These are phyloP conservation scores for Silene conica DNA, from an alignment of 148 eudicot genomes.

Conservation along the genomic window DNA sequence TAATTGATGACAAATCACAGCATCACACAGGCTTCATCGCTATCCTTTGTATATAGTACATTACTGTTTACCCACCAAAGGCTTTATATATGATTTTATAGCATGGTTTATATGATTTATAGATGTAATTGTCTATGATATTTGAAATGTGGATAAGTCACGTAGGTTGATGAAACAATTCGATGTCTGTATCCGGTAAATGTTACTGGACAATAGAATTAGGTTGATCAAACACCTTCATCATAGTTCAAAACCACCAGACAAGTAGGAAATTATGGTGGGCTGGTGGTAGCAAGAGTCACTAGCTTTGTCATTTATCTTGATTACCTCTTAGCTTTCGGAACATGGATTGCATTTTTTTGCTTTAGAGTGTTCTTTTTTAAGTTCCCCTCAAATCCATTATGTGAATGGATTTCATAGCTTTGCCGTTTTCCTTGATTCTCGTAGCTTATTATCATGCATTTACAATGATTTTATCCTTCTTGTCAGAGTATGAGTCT, in stretches of 20 bases:
- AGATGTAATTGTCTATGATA: no score
- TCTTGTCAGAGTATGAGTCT: no score
- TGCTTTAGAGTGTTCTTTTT: not conserved
- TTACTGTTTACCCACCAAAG: not conserved
- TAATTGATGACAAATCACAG: not conserved
- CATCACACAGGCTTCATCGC: not conserved
- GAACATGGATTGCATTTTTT: not conserved
- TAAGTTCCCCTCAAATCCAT: not conserved
- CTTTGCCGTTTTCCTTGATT: no score
- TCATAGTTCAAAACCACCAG: no score
- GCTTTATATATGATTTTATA: not conserved
- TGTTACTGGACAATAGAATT: no score
- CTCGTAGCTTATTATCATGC: no score
- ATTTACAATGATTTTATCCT: no score
- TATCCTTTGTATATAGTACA: not conserved
- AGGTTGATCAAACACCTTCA: no score
- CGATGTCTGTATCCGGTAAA: no score
- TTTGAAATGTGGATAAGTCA: no score
- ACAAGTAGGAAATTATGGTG: not conserved
- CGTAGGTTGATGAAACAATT: no score
- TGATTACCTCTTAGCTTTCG: not conserved
- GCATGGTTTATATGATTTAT: no score
- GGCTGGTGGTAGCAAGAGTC: not conserved
- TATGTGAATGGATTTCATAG: not conserved
- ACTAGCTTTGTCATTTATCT: not conserved